phyloP scores from a whole-genome alignment of 2,329 filamentous ascomycete species.

The Coniochaeta sp. region DNA sequence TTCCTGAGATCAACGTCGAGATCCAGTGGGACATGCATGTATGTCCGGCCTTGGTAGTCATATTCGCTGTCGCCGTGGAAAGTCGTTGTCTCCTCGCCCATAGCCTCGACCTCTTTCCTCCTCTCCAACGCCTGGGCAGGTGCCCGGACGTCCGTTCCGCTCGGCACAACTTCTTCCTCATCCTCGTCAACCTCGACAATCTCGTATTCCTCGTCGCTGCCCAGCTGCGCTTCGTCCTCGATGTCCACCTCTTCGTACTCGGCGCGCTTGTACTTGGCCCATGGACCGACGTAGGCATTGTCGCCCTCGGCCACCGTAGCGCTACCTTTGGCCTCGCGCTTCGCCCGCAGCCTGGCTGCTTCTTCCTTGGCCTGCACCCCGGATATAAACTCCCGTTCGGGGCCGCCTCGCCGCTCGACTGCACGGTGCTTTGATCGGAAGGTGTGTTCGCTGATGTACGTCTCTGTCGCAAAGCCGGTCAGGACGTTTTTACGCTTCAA shows the following conservation, averaged over 20 bases:
- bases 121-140: slow-evolving; percentile 46
- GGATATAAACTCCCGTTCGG: slow-evolving; percentile 48
- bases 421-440: slow-evolving; percentile 85
- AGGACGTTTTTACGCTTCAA: slow-evolving; percentile 74
- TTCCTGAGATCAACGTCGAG: slow-evolving; percentile 79
- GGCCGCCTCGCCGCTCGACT: slow-evolving; percentile 59
- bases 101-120: slow-evolving; percentile 50
- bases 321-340: slow-evolving; percentile 79
- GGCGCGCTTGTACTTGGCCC: slow-evolving; percentile 73
- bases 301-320: slow-evolving; percentile 79
- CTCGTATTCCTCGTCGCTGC: slow-evolving; percentile 72
- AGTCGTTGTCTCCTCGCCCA: slow-evolving; percentile 70
- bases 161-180: slow-evolving; percentile 58
- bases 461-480: slow-evolving; percentile 84
- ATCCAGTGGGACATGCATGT: slow-evolving; percentile 95
- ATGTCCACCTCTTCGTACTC: slow-evolving; percentile 67
- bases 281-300: slow-evolving; percentile 85
- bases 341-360: slow-evolving; percentile 59
- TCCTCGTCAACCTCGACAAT: slow-evolving; percentile 70
- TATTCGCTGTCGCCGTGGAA: slow-evolving; percentile 79
- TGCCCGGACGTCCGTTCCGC: slow-evolving; percentile 53
- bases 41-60: slow-evolving; percentile 93
- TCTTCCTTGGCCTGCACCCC: slow-evolving; percentile 60
- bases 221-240: slow-evolving; percentile 67
- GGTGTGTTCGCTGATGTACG: slow-evolving; percentile 80